Evolutionary conservation across 2,329 filamentous ascomycete genomes (phyloP), one percentile per base, ranked within the genome.

Genomic region (Sclerotinia nivalis): DNA sequence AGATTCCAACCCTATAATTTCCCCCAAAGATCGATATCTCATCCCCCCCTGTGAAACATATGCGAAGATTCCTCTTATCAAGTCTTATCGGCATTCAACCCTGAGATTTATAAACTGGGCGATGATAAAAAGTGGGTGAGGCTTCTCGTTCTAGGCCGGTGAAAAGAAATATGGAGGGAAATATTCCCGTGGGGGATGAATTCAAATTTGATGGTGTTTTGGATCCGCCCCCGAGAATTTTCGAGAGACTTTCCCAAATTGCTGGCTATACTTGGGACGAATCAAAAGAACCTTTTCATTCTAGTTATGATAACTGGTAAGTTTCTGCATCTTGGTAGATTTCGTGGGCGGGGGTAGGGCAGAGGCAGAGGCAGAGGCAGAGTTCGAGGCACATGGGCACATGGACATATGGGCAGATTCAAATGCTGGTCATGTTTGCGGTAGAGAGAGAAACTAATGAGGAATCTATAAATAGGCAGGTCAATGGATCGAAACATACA

Each of bases 291-390:
- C 87, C 87, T 15, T 82, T 86, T 69, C 88, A 89, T 77, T 86
- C 87, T 65, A 93, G 89, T 76, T 97, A 97, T 81, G 93, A 96
- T 79, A 93, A 94, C 82, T 98, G 94, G 93, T 89, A 82, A 76
- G 81, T 76, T 52, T 55, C 60, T 43, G 10, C 25, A 4, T 22
- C 15, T 8, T 40, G 37, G n/a, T 18, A 22, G 9, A 37, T 18
- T 7, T 2, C 13, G 15, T 50, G 43, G 20, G n/a, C n/a, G 40
- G 40, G 18, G 62, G 10, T n/a, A 31, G 43, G 25, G 43, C 43
- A 49, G 58, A 6, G 37, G 15, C 40, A 61, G 58, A 45, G 58
- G 25, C 25, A 31, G 15, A 28, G 54, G 18, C 20, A 31, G 52
- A 31, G 10, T 31, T 43, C 13, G 40, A 43, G 18, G n/a, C 7